Evolutionary conservation across 805 yeast species (phyloP), one percentile per base, ranked within the genome.

Genomic region (Sugiyamaella mastotermitis): DNA sequence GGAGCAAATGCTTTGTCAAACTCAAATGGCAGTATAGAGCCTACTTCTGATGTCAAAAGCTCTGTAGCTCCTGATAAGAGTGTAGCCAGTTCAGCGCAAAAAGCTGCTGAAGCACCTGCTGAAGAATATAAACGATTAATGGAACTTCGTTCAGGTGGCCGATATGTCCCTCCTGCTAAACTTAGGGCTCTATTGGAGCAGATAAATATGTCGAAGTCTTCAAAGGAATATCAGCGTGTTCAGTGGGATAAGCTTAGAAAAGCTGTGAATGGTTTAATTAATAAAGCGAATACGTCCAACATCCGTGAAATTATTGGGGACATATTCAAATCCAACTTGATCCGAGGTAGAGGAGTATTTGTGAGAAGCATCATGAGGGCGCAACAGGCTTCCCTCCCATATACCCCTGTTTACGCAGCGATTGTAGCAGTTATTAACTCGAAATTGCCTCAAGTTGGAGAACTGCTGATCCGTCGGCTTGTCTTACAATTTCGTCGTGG

Each of bases 381-480:
- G 0, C 83, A 76, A 49, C 51, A 65, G 10, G 55, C 52, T 5
- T 64, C 76, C 10, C 30, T 57, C 13, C 47, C 62, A 0, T 62
- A 56, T 42, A 68, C 82, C 0, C 58, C 74, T 0, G 67, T 71
- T 1, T 78, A 72, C 48, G 76, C 87, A 0, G 62, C 82, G 1
- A 50, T 86, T 24, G 67, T 73, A 0, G 68, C 80, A 1, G 68
- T 80, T 1, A 36, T 86, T 8, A 81, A 83, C 56, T 70, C 82
- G 4, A 74, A 80, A 47, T 55, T 83, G 3, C 92, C 94, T 0
- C 72, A 72, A 24, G 60, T 84, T 13, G 95, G 94, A 2, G 71
- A 71, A 40, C 55, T 80, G 3, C 45, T 83, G 22, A 55, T 69
- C 0, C 52, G 67, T 6, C 64, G 92, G 43, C 57, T 80, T 19